Base-by-base conservation (phyloP, 2,329 filamentous ascomycete species). In the Diaporthe destruens region DNA sequence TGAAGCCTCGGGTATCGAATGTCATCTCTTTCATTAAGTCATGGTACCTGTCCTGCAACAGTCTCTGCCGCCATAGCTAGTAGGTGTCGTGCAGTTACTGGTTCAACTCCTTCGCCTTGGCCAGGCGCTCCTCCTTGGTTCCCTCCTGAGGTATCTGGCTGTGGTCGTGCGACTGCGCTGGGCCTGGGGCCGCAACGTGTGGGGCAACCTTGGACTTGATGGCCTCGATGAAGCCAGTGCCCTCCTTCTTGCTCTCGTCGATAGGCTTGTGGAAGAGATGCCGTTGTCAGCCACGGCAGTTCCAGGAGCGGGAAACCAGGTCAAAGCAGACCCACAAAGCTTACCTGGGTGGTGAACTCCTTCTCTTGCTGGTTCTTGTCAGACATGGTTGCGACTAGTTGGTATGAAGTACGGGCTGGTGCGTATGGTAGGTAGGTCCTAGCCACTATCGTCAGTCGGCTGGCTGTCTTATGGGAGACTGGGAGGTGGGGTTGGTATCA, bases 51-150 rank as follows among this genome's bases (percentile, higher is more conserved):
- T 34, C 14, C 61, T 25, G 47, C 47, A 53, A 25, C 55, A 49
- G 57, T 44, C 68, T 42, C 55, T 61, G 53, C 34, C 6, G n/a
- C 3, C 42, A 1, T 3, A 23, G 47, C 8, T 49, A 49, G 29
- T 29, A 29, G 34, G 3, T 47, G 2, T 47, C 18, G 9, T 23
- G 20, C 14, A 39, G 0, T 32, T 74, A 74, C 42, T 74, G 90
- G 85, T 94, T 94, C 81, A 94, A 77, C 78, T 89, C 89, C 80
- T 90, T 84, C 74, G 90, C 90, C 80, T 89, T 91, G 16, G 87
- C 90, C 78, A 87, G 84, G 69, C 92, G 88, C 78, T 94, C 92
- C 80, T 93, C 91, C 82, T 92, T 92, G 72, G 87, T 89, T 20
- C 89, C 90, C 82, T 91, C 89, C 80, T 87, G 80, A 66, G 87